Evolutionary conservation across 2,329 filamentous ascomycete genomes (phyloP), one percentile per base, ranked within the genome.

Genomic region (Tolypocladium pustulatum): DNA sequence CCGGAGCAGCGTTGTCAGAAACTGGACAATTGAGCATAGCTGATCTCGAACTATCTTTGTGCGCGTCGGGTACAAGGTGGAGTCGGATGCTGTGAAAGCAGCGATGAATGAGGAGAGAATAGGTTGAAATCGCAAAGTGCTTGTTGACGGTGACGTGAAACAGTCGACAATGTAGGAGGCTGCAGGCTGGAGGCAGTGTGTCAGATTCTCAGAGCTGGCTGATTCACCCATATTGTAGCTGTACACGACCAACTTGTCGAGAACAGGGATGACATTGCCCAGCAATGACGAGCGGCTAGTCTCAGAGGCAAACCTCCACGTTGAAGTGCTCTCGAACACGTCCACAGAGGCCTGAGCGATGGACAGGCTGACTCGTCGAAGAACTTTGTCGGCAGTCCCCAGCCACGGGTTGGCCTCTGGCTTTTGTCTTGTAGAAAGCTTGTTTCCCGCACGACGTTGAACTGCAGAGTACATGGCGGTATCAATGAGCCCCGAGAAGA

Each of bases 261-360:
- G 86, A 17, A 87, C 81, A 6, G 80, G 80, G 32, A 90, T 81
- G 32, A 96, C 83, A 49, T 80, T 79, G 22, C 81, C 79, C 60
- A 90, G 83, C 55, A 97, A 81, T 58, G 85, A 78, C 56, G 85
- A 82, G 51, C 87, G 85, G 63, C 92, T 87, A 32, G 85, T 77
- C 13, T 84, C 79, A 1, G 82, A 80, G 8, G 82, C 79, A 69
- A 95, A 97, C 64, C 87, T 87, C 94, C 93, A 99, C 6, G 86
- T 91, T 36, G 85, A 83, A 41, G 88, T 89, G 71, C 88, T 94
- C 73, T 96, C 91, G 64, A 95, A 88, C 8, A 95, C 83, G 67
- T 96, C 91, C 30, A 95, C 81, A 62, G 90, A 80, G 2, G 87
- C 86, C 64, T 89, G 86, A 8, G 87, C 86, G 65, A 93, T 88